Conservation (phyloP, 768 basidiomycete genomes). For the Leucocoprinus leucothites region DNA sequence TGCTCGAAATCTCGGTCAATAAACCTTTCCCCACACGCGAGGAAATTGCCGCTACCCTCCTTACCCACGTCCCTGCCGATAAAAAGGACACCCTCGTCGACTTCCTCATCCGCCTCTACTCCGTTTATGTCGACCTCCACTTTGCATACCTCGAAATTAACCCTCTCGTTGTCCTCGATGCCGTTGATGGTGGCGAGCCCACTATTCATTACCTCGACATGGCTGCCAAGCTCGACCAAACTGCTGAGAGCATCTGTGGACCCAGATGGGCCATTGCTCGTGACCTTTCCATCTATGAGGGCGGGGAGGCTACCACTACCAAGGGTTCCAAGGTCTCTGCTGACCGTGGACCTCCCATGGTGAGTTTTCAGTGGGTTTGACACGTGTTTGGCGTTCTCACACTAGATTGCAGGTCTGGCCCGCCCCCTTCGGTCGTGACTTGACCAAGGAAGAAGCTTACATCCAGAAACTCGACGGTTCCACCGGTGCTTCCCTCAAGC, state of each 20-base stretch:
- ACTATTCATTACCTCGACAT: constrained; percentile 96
- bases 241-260: constrained; percentile 96
- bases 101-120: constrained; percentile 92
- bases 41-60: constrained; percentile 69
- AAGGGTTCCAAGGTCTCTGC: constrained; percentile 60
- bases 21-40: constrained; percentile 95
- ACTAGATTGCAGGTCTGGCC: constrained; percentile 59
- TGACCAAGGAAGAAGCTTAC: constrained; percentile 99
- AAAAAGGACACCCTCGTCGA: constrained; percentile 93
- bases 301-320: constrained; percentile 34
- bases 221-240: constrained; percentile 99
- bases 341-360: constrained; percentile 98
- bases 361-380: constrained; percentile 21
- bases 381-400: neutral
- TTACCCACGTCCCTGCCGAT: constrained; percentile 75
- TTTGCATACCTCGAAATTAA: constrained; percentile 99
- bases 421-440: constrained; percentile 93
- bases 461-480: constrained; percentile 97
- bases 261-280: constrained; percentile 99
- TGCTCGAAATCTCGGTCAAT: constrained; percentile 76
- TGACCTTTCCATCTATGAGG: constrained; percentile 80
- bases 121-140: constrained; percentile 94
- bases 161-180: constrained; percentile 93
- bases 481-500: constrained; percentile 96
- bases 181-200: constrained; percentile 59